phyloP scores from a whole-genome alignment of 371 early-diverging fungal species.

The Rhizopus stolonifer region DNA sequence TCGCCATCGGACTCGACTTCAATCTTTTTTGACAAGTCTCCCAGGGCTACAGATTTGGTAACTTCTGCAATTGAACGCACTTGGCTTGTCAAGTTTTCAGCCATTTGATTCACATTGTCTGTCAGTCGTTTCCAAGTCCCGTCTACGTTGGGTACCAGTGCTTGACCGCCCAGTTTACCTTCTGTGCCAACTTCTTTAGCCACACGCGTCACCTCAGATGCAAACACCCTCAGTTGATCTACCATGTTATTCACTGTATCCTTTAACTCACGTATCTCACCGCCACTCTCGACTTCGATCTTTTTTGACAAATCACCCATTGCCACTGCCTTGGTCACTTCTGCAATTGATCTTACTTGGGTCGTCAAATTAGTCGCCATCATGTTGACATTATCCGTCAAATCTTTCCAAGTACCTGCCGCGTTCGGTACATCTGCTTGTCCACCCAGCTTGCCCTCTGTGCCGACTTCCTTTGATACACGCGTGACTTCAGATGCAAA shows the following conservation, averaged over 20 bases:
- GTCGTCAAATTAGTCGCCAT: conserved; percentile 26
- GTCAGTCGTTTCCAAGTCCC: conserved; percentile 62
- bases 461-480: conserved; percentile 38
- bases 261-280: conserved; percentile 39
- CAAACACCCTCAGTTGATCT: conserved; percentile 46
- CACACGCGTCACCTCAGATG: conserved; percentile 60
- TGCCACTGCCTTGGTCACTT: conserved; percentile 22
- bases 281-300: conserved; percentile 25
- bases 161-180: conserved; percentile 58
- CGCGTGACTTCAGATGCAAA: conserved; percentile 34
- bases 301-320: conserved; percentile 31
- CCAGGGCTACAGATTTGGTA: conserved; percentile 49
- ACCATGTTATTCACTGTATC: conserved; percentile 36
- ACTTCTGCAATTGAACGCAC: conserved; percentile 50
- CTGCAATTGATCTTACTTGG: conserved; percentile 27
- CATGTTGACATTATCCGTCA: conserved; percentile 21
- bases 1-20: conserved; percentile 41
- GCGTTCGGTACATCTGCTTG: conserved; percentile 23
- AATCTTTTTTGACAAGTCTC: conserved; percentile 51
- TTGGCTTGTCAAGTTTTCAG: conserved; percentile 54
- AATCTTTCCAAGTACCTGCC: conserved; percentile 34
- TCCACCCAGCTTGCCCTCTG: conserved; percentile 27
- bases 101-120: conserved; percentile 65
- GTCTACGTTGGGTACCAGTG: conserved; percentile 49
- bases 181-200: conserved; percentile 63